These are phyloP conservation scores for Vishniacozyma victoriae DNA, from an alignment of 768 basidiomycete genomes.

Conservation along the genomic window DNA sequence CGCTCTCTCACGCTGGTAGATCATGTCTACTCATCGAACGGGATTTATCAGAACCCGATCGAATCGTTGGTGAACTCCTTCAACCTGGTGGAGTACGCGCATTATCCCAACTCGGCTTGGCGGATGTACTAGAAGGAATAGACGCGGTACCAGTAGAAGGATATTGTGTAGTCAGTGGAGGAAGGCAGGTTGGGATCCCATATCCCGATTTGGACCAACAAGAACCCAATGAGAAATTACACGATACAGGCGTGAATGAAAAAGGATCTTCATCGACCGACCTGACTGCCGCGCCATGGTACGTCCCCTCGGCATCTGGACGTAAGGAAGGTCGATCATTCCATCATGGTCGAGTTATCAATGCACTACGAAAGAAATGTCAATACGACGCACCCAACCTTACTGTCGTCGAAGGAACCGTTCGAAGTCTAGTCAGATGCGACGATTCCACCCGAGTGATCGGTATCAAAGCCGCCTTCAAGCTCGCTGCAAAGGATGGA, in stretches of 20 bases:
- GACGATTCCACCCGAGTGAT: conserved; percentile 61
- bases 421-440: conserved; percentile 40
- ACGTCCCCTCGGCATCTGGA: conserved; percentile 24
- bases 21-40: conserved; percentile 82
- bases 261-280: neutral
- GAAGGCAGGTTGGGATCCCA: conserved; percentile 70
- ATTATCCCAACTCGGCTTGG: conserved; percentile 70
- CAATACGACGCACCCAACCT: conserved; percentile 48
- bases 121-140: conserved; percentile 71
- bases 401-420: conserved; percentile 42
- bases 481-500: conserved; percentile 1
- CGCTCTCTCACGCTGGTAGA: conserved; percentile 65
- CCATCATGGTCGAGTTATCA: conserved; percentile 88
- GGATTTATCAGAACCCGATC: conserved; percentile 84
- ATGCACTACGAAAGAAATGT: conserved; percentile 67
- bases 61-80: conserved; percentile 93
- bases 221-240: conserved; percentile 11
- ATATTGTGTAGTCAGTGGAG: conserved; percentile 67
- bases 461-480: conserved; percentile 38
- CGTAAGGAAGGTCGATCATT: conserved; percentile 69
- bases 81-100: conserved; percentile 86
- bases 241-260: neutral
- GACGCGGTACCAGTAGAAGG: conserved; percentile 77
- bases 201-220: conserved; percentile 57
- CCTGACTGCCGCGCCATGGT: conserved; percentile 15